These are phyloP conservation scores for Pyrenophora seminiperda DNA, from an alignment of 2,329 filamentous ascomycete species.

Conservation along the genomic window DNA sequence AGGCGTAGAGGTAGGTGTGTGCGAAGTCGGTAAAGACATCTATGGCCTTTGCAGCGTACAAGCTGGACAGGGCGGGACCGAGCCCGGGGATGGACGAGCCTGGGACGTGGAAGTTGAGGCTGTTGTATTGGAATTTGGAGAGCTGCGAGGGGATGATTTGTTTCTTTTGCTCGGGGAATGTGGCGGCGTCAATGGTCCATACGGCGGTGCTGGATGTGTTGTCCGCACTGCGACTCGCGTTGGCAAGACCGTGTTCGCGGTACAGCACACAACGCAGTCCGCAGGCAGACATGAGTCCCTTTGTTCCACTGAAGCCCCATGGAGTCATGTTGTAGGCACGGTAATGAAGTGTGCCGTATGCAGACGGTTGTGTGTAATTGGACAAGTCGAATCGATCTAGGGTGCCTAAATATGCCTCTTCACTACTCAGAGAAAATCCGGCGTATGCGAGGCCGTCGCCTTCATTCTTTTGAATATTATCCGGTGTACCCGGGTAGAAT, in stretches of 20 bases:
- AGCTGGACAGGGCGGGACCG: slow-evolving; percentile 1
- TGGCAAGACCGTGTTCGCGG: no score
- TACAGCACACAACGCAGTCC: no score
- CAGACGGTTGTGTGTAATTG: no score
- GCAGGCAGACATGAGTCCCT: no score
- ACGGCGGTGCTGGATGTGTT: no score
- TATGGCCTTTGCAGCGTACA: neutral
- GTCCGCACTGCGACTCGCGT: no score
- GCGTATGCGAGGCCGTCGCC: neutral
- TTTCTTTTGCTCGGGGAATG: no score
- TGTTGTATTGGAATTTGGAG: slow-evolving; percentile 1
- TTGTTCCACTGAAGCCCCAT: no score
- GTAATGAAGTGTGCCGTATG: no score
- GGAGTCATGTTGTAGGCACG: no score
- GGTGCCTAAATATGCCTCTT: slow-evolving; percentile 3
- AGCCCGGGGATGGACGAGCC: slow-evolving; percentile 1
- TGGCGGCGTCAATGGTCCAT: no score
- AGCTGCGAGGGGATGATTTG: neutral
- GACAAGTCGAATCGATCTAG: slow-evolving; percentile 1
- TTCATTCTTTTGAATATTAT: neutral
- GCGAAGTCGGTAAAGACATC: slow-evolving; percentile 7
- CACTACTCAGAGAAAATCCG: slow-evolving; percentile 1
- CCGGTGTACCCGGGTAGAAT: slow-evolving; percentile 2
- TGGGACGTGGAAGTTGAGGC: slow-evolving; percentile 8
- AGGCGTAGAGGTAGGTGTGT: slow-evolving; percentile 18